Conservation (phyloP, 2,329 filamentous ascomycete species). For the Lasiodiplodia gonubiensis region DNA sequence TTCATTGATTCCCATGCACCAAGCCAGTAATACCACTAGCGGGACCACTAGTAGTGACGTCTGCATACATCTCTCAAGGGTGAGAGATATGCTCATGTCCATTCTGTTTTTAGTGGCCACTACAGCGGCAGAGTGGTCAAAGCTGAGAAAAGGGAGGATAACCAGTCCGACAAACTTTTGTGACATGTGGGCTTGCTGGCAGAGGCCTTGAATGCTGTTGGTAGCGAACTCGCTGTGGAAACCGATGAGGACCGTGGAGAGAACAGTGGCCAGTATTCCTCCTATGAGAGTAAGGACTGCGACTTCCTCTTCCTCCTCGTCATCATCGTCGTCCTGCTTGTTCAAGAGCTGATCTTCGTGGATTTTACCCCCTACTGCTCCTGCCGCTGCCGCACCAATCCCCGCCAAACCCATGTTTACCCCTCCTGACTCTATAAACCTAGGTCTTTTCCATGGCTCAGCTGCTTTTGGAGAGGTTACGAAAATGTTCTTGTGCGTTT, state of each 20-base stretch:
- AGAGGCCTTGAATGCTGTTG: constrained; percentile 55
- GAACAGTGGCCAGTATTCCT: constrained; percentile 71
- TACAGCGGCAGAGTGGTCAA: constrained; percentile 41
- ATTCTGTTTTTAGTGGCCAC: constrained; percentile 72
- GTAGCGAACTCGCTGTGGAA: constrained; percentile 74
- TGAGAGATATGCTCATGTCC: constrained; percentile 69
- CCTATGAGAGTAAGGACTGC: constrained; percentile 75
- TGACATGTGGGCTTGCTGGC: constrained; percentile 47
- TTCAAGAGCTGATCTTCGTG: constrained; percentile 52
- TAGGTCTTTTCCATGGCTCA: no score
- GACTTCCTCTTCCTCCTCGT: constrained; percentile 73
- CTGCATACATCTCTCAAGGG: constrained; percentile 68
- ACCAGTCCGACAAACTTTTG: constrained; percentile 68
- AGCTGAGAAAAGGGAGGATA: constrained; percentile 63
- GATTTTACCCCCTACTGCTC: constrained; percentile 57
- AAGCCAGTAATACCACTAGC: constrained; percentile 65
- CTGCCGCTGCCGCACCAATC: no score
- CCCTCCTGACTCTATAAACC: no score
- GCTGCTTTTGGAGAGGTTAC: constrained; percentile 58
- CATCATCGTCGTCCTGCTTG: constrained; percentile 45
- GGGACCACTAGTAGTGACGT: constrained; percentile 69
- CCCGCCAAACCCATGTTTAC: no score
- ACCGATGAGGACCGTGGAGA: constrained; percentile 78
- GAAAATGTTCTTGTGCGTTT: constrained; percentile 71
- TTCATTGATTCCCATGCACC: constrained; percentile 41